Evolutionary conservation across 768 basidiomycete genomes (phyloP), one percentile per base, ranked within the genome.

Genomic region (Megacollybia marginata): DNA sequence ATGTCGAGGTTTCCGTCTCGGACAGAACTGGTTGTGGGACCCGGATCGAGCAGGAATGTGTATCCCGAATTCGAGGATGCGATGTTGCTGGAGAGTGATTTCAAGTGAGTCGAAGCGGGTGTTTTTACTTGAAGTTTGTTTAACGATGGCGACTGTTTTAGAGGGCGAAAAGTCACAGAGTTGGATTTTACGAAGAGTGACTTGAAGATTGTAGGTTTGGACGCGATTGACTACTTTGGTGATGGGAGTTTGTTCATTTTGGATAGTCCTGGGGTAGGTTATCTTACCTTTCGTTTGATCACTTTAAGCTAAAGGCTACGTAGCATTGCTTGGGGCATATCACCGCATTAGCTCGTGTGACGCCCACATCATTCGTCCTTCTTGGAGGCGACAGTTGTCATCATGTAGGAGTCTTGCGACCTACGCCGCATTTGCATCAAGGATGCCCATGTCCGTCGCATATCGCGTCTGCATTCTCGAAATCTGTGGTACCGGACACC

Each of bases 191-290:
- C 46, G 6, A n/a, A n/a, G n/a, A n/a, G n/a, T n/a, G 40, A 19
- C 6, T 40, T 53, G 13, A 49, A 36, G 5, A 54, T 58, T 42
- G 51, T 50, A 32, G 53, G 53, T 40, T 20, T 58, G 33, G 46
- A 50, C 11, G 53, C 57, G n/a, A 33, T 33, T 33, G 48, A 49
- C 28, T 49, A 44, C 19, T 49, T 49, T 20, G 42, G 42, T 6
- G 48, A 49, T 19, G 56, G 54, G 18, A 55, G 50, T 9, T 50
- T 57, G n/a, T 57, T 54, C 44, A 50, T 58, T 23, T 43, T 58
- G 6, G 40, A 58, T 44, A 54, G 51, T 1, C 57, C 53, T 12
- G 57, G n/a, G 57, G 13, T 54, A 55, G 18, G 33, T 50, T 45
- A 6, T 9, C 33, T 6, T 19, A 18, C 13, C 48, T 13, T 32